Evolutionary conservation across 805 yeast genomes (phyloP).

Genomic region (Ogataea pignaliae): DNA sequence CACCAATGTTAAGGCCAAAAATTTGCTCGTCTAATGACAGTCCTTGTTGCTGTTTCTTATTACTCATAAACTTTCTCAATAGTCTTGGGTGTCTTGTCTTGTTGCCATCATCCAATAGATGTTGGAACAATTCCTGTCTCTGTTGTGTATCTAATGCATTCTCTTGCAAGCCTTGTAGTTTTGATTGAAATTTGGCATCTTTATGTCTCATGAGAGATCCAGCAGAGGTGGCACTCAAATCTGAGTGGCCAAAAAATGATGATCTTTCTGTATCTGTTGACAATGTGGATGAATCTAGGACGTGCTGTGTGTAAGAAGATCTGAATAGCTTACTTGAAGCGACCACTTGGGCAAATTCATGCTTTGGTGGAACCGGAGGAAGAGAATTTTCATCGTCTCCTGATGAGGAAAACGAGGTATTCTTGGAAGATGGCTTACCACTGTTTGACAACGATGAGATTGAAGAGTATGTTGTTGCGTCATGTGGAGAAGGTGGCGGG

Average conservation of each 20-base stretch:
- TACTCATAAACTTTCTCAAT: conserved; percentile 39
- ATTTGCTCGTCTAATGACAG: conserved; percentile 31
- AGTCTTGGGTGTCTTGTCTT: conserved; percentile 39
- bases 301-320: conserved; percentile 22
- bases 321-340: conserved; percentile 11
- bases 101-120: conserved; percentile 40
- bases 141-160: conserved; percentile 14
- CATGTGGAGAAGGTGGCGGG: neutral
- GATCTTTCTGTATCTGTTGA: conserved; percentile 35
- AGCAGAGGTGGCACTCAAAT: conserved; percentile 85
- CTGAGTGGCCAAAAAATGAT: conserved; percentile 53
- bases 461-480: neutral
- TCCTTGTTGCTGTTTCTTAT: conserved; percentile 28
- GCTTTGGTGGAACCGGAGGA: conserved; percentile 39
- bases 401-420: conserved; percentile 5
- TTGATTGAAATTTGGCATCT: conserved; percentile 26
- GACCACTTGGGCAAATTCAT: conserved; percentile 16
- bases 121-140: conserved; percentile 31
- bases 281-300: conserved; percentile 27
- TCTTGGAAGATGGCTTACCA: conserved; percentile 2
- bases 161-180: conserved; percentile 14
- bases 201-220: conserved; percentile 78
- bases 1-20: conserved; percentile 15
- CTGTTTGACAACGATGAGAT: neutral
- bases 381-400: conserved; percentile 10